Percentiles rank a stretch among this genome's conserved stretches.
phyloP scores from a whole-genome alignment of 495 filamentous ascomycete genomes.

The Aspergillus indologenus region DNA sequence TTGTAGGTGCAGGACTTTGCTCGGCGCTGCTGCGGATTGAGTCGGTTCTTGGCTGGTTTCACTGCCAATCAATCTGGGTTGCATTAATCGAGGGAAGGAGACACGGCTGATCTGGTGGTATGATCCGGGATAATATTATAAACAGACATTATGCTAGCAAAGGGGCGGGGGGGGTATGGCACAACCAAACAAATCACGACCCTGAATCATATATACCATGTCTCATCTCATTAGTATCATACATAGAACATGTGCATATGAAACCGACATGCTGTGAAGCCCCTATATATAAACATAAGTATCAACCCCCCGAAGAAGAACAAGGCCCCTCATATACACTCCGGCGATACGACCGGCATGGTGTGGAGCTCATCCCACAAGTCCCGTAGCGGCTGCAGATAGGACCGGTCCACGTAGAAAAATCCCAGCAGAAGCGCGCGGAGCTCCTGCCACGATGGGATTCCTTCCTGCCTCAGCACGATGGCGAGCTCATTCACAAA shows the following conservation, averaged over 20 bases:
- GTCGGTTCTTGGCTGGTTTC: background rate
- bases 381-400: slow-evolving; percentile 31
- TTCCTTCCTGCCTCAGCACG: slow-evolving; percentile 29
- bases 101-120: slow-evolving; percentile 2
- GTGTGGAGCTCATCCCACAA: slow-evolving; percentile 41
- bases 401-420: slow-evolving; percentile 43
- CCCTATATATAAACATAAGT: slow-evolving; percentile 10
- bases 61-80: background rate
- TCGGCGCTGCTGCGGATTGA: background rate
- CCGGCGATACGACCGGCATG: slow-evolving; percentile 9
- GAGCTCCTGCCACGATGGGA: slow-evolving; percentile 39
- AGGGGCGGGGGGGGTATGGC: background rate
- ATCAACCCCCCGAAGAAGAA: slow-evolving; percentile 1
- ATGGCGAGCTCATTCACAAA: slow-evolving; percentile 38
- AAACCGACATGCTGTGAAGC: background rate
- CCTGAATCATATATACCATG: slow-evolving; percentile 18
- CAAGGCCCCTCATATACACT: slow-evolving; percentile 16
- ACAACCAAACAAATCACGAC: background rate
- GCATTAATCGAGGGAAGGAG: background rate
- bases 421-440: slow-evolving; percentile 35
- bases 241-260: slow-evolving; percentile 6
- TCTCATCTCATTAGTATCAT: slow-evolving; percentile 24
- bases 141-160: background rate
- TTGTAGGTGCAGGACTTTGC: background rate
- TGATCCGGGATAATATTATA: background rate